Conservation (phyloP, 352 stramenopile species). For the Globisporangium solare region DNA sequence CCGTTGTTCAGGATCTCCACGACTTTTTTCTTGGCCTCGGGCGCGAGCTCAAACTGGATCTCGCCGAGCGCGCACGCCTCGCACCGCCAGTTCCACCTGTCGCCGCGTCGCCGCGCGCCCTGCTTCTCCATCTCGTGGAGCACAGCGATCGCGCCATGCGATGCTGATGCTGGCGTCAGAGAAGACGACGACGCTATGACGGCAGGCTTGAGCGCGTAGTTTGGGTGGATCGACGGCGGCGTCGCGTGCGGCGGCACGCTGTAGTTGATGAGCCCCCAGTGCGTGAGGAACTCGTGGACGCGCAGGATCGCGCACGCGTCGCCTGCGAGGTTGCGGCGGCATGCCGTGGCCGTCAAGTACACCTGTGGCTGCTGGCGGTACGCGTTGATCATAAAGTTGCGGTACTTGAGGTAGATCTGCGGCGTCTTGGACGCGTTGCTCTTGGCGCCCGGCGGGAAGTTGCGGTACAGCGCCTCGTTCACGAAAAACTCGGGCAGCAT, state of each 20-base stretch:
- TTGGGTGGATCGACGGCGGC: conserved; percentile 44
- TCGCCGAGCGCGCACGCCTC: conserved; percentile 38
- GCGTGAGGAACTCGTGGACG: conserved; percentile 82
- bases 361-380: conserved; percentile 76
- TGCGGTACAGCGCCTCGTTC: conserved; percentile 16
- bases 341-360: conserved; percentile 81
- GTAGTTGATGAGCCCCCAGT: conserved; percentile 87
- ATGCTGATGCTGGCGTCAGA: neutral
- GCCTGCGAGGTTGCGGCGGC: conserved; percentile 71
- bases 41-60: conserved; percentile 52
- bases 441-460: conserved; percentile 17
- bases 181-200: conserved; percentile 1
- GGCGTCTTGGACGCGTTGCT: conserved; percentile 42
- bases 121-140: conserved; percentile 15
- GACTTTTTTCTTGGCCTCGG: conserved; percentile 54
- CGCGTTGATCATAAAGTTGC: conserved; percentile 84
- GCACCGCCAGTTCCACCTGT: conserved; percentile 20
- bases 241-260: conserved; percentile 71
- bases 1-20: conserved; percentile 12
- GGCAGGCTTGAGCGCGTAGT: conserved; percentile 46
- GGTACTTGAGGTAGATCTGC: conserved; percentile 80
- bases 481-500: conserved; percentile 84
- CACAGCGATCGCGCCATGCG: conserved; percentile 22
- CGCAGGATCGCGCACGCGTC: conserved; percentile 81
- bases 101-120: neutral